Base-by-base conservation (phyloP, 352 stramenopile genomes). In the Phytophthora niederhauseri region DNA sequence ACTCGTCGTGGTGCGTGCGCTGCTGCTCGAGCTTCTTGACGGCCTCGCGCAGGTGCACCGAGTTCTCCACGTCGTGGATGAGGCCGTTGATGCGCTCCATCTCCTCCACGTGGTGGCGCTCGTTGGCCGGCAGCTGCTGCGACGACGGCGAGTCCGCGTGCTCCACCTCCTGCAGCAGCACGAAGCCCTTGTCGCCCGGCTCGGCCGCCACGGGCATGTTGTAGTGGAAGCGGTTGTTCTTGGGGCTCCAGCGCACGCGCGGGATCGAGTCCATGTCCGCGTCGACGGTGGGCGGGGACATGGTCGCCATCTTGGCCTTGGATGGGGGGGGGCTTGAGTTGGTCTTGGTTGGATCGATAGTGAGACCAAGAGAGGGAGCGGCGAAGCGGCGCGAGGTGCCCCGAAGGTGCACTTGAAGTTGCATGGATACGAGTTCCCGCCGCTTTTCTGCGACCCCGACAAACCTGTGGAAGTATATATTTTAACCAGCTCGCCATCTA, bases 141-240 rank as follows among this genome's bases (percentile, higher is more conserved):
- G 76, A 77, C 31, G 38, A 72, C 30, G 77, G 79, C 66, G 76
- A 80, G 71, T 88, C 78, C n/a, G 73, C 50, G 66, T 87, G 76
- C 45, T 89, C 82, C 41, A 89, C 85, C 66, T 92, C 81, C 46
- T 93, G 81, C 41, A 93, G 61, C 56, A 93, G 66, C 55, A 92
- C 83, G 64, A 92, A 93, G 58, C 85, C 85, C 57, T 81, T 64
- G 2, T 66, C 66, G 59, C 85, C 85, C 0, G 85, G 85, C 59
- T 93, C 83, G 22, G 79, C 71, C 2, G 81, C 83, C 56, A 91
- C 66, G 6, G 83, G 85, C 62, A 92, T 68, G 50, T 78, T 90
- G 73, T 80, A 93, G 74, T 92, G 85, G 77, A 93, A 93, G 51
- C 85, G 85, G 70, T 93, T 88, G 76, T 89, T 89, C 48, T 64